These are phyloP conservation scores for Saturnispora quitensis DNA, from an alignment of 805 yeast species.

Conservation along the genomic window DNA sequence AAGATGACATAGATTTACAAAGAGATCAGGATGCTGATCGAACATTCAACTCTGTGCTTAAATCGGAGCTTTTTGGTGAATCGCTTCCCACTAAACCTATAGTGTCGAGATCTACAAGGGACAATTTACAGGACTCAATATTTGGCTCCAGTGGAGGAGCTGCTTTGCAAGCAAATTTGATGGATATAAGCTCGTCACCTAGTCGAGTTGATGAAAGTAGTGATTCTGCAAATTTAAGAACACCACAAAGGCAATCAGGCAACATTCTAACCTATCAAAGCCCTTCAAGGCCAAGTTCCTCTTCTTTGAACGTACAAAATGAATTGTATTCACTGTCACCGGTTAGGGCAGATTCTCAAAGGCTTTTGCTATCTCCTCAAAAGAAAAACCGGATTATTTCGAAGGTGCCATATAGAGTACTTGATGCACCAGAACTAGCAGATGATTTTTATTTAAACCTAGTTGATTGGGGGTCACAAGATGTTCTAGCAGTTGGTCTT, in stretches of 20 bases:
- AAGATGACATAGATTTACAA: slow-evolving; percentile 54
- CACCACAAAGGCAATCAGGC: slow-evolving; percentile 31
- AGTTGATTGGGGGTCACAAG: slow-evolving; percentile 93
- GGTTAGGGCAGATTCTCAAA: slow-evolving; percentile 81
- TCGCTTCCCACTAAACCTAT: slow-evolving; percentile 30
- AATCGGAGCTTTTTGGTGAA: slow-evolving; percentile 88
- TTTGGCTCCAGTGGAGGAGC: slow-evolving; percentile 1
- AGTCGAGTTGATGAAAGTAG: background rate
- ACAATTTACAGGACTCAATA: background rate
- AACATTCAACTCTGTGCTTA: slow-evolving; percentile 77
- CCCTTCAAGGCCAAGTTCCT: slow-evolving; percentile 56
- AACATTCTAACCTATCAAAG: slow-evolving; percentile 71
- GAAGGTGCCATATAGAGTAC: slow-evolving; percentile 82
- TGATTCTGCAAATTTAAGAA: slow-evolving; percentile 14
- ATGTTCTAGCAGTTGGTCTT: slow-evolving; percentile 81
- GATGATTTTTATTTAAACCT: slow-evolving; percentile 90
- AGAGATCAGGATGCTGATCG: slow-evolving; percentile 77
- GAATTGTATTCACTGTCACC: slow-evolving; percentile 79
- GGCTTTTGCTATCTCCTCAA: slow-evolving; percentile 69
- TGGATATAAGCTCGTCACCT: slow-evolving; percentile 1
- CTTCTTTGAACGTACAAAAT: slow-evolving; percentile 51
- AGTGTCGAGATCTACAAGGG: slow-evolving; percentile 18
- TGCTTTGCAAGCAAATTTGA: slow-evolving; percentile 3
- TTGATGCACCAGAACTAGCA: slow-evolving; percentile 92
- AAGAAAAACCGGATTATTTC: slow-evolving; percentile 70